phyloP scores from a whole-genome alignment of 176 grass and related monocot species.

The Poa annua region DNA sequence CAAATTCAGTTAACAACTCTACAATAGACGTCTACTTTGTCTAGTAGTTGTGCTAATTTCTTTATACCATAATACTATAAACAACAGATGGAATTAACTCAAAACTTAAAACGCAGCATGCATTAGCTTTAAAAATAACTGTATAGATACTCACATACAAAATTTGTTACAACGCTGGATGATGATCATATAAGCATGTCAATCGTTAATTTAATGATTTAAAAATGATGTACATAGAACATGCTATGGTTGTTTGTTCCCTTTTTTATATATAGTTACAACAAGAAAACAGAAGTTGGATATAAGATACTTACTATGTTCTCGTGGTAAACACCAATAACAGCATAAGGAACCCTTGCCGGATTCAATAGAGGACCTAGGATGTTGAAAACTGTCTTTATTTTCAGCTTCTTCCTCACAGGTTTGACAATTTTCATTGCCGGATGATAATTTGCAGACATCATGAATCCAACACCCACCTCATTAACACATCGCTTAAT shows the following conservation, averaged over 20 bases:
- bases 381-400: conserved; percentile 98
- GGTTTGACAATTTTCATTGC: conserved; percentile 96
- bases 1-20: neutral
- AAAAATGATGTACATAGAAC: neutral
- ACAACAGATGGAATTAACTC: too few species aligned
- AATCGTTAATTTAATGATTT: neutral
- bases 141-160: neutral
- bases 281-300: conserved; percentile 15
- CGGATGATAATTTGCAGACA: conserved; percentile 95
- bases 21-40: neutral
- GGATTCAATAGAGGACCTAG: conserved; percentile 96
- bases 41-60: neutral
- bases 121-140: neutral
- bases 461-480: conserved; percentile 94
- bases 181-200: neutral
- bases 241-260: conserved; percentile 4
- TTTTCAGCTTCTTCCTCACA: conserved; percentile 88
- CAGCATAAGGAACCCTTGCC: conserved; percentile 83
- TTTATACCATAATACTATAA: neutral
- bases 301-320: conserved; percentile 74
- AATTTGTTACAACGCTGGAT: neutral
- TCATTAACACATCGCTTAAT: conserved; percentile 82
- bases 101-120: too few species aligned
- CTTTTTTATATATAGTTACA: conserved; percentile 18
- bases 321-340: conserved; percentile 96